Conservation (phyloP, 225 moss, liverwort and hornwort genomes). For the Marchantia polymorpha region DNA sequence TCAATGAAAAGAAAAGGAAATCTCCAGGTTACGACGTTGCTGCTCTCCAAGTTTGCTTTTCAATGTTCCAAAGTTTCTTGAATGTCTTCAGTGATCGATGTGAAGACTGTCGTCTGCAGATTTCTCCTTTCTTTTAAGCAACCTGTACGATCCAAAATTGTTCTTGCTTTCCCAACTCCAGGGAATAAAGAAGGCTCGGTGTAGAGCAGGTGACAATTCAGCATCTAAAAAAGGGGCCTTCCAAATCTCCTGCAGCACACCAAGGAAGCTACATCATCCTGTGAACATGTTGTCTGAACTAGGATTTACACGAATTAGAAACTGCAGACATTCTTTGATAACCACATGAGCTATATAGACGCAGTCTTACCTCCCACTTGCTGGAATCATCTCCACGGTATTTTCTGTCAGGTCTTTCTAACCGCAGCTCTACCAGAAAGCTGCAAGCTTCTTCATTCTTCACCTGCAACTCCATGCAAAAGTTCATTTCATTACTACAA, state of each 20-base stretch:
- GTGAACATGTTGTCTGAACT: background rate
- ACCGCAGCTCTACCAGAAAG: conserved; percentile 73
- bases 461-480: conserved; percentile 40
- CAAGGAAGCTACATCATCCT: background rate
- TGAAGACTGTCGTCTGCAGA: background rate
- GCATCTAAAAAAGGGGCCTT: conserved; percentile 33
- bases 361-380: conserved; percentile 57
- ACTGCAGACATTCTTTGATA: background rate
- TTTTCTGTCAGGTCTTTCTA: conserved; percentile 52
- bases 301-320: background rate
- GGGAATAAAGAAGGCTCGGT: conserved; percentile 48
- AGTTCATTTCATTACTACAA: too few species aligned
- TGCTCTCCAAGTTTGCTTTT: background rate
- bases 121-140: conserved; percentile 30
- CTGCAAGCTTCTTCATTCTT: conserved; percentile 56
- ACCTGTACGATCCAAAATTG: conserved; percentile 42
- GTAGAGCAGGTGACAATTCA: conserved; percentile 40
- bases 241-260: conserved; percentile 24
- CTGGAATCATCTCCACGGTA: conserved; percentile 57
- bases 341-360: background rate
- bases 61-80: background rate
- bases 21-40: too few species aligned
- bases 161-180: conserved; percentile 46
- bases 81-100: background rate
- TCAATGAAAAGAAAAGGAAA: background rate